Evolutionary conservation across 78 protist species (phyloP), one percentile per base, ranked within the genome.

Genomic region (Dictyostelium firmibasis): DNA sequence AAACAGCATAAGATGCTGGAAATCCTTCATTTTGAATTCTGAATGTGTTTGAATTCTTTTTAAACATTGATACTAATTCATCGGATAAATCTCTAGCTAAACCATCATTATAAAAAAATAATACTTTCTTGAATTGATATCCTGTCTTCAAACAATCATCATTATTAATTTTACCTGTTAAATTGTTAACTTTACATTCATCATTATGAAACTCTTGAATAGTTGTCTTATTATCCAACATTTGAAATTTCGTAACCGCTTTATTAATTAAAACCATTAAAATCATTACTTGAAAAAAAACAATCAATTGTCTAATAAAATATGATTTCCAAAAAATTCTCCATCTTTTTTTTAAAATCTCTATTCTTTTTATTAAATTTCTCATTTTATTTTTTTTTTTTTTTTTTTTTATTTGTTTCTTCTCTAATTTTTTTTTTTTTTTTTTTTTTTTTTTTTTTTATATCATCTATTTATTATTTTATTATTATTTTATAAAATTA

Each of bases 21-120:
- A 88, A 88, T 29, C 94, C 94, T 81, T 88, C 94, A 31, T 88
- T 88, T 67, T 88, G 94, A 23, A 88, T 88, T 23, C 94, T 43
- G 50, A 88, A 88, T 78, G 41, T 47, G 23, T 88, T 88, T 27
- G 83, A 69, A 43, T 81, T 84, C 2, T 14, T 9, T 16, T 47
- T 20, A 25, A 88, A 81, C n/a, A 67, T 44, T 4, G 64, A 33
- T 36, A 88, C 84, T 14, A 88, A 20, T 3, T 35, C 53, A 81
- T 88, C 86, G 1, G 86, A 60, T 43, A 88, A 57, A 69, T 88
- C 94, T 41, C 94, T 79, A 16, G 94, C 94, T 85, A 88, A 57
- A 18, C 94, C 94, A 43, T 88, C 94, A 44, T 88, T 88, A 47
- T 88, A 88, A 35, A 88, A 88, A 23, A 88, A 78, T 16, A 88